phyloP scores from a whole-genome alignment of 768 basidiomycete genomes.

The Agaricus subrufescens region DNA sequence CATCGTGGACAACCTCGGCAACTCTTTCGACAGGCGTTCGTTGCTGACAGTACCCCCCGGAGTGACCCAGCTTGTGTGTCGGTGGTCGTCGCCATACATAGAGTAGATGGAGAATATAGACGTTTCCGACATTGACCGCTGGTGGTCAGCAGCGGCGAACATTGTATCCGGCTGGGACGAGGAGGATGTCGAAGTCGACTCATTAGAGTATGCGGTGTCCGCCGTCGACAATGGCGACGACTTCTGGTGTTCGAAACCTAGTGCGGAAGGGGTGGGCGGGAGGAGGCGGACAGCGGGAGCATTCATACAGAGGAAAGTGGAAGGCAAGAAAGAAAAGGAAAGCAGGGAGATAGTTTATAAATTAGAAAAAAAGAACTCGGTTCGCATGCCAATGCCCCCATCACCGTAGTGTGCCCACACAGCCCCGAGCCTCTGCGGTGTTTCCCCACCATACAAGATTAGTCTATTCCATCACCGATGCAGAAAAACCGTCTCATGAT shows the following conservation, averaged over 20 bases:
- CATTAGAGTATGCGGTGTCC: slow-evolving; percentile 24
- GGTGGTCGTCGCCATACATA: slow-evolving; percentile 69
- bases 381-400: too few relatives aligned
- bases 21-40: slow-evolving; percentile 17
- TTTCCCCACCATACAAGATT: too few relatives aligned
- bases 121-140: slow-evolving; percentile 57
- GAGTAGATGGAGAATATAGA: slow-evolving; percentile 83
- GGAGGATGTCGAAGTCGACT: slow-evolving; percentile 24
- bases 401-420: too few relatives aligned
- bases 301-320: slow-evolving; percentile 24
- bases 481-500: background rate
- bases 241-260: slow-evolving; percentile 7
- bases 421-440: too few relatives aligned
- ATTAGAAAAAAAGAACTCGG: too few relatives aligned
- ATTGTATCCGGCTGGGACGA: slow-evolving; percentile 29
- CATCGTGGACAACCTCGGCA: slow-evolving; percentile 24
- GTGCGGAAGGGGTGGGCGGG: slow-evolving; percentile 25
- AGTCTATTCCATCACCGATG: background rate
- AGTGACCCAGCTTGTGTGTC: slow-evolving; percentile 32
- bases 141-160: slow-evolving; percentile 15
- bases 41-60: slow-evolving; percentile 4
- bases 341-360: background rate
- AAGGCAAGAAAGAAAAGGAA: background rate
- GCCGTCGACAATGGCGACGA: slow-evolving; percentile 16
- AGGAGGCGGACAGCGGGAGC: slow-evolving; percentile 34